Conservation (phyloP, 805 yeast genomes). For the Myxozyma monticola region DNA sequence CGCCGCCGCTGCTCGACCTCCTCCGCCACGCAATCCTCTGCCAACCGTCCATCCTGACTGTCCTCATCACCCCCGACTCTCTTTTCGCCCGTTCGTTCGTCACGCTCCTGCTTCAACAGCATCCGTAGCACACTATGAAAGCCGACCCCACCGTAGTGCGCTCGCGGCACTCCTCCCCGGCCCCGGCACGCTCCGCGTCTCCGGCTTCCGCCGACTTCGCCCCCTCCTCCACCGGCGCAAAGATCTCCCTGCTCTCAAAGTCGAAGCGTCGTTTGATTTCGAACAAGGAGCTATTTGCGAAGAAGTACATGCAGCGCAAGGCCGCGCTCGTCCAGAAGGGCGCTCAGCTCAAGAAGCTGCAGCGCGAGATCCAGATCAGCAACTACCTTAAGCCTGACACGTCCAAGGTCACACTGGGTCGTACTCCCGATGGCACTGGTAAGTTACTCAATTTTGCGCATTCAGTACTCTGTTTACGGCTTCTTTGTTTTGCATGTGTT, state of each 20-base stretch:
- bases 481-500: neutral
- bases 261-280: conserved; percentile 24
- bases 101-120: neutral
- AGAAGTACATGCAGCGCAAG: conserved; percentile 27
- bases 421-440: conserved; percentile 38
- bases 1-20: too few relatives aligned
- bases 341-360: conserved; percentile 25
- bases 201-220: conserved; percentile 3
- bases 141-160: conserved; percentile 20
- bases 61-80: neutral
- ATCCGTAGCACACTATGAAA: conserved; percentile 5
- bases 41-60: too few relatives aligned
- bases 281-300: conserved; percentile 26
- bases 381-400: conserved; percentile 24
- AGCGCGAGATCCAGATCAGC: conserved; percentile 23
- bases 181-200: conserved; percentile 8
- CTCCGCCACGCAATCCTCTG: too few relatives aligned
- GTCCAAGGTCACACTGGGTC: conserved; percentile 32
- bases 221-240: conserved; percentile 13
- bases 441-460: conserved; percentile 11
- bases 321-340: conserved; percentile 27
- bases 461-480: neutral
- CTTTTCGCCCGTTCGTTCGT: neutral
- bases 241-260: conserved; percentile 23
- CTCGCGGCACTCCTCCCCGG: conserved; percentile 24